phyloP scores from a whole-genome alignment of 179 eudicot genomes.

The Sideroxylon spinosum region DNA sequence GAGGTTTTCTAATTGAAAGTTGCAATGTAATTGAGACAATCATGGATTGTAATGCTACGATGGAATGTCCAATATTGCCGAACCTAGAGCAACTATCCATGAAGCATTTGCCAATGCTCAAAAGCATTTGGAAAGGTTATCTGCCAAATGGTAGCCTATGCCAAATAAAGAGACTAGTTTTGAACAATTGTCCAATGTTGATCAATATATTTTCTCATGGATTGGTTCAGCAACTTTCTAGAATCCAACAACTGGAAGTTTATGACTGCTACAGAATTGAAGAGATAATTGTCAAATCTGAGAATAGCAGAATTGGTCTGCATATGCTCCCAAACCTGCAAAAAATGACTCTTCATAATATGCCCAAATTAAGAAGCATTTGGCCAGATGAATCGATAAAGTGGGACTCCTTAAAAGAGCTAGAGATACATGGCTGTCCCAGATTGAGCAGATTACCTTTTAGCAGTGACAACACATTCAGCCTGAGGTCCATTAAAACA shows the following conservation, averaged over 20 bases:
- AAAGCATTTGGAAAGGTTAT: slow-evolving; percentile 14
- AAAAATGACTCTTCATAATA: not conserved
- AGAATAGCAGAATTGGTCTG: not conserved
- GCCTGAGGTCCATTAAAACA: not conserved
- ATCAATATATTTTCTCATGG: not conserved
- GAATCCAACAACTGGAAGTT: not conserved
- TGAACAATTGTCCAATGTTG: slow-evolving; percentile 10
- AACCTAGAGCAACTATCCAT: slow-evolving; percentile 6
- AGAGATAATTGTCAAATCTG: not conserved
- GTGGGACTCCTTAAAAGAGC: slow-evolving; percentile 5
- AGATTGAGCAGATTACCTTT: not conserved
- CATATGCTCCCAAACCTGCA: not conserved
- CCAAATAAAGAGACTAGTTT: not conserved
- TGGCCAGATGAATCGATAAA: not conserved
- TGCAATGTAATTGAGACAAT: not conserved
- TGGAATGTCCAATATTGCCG: not conserved
- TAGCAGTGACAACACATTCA: not conserved
- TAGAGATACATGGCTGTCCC: slow-evolving; percentile 7
- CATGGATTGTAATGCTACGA: not conserved
- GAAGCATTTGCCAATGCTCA: slow-evolving; percentile 10
- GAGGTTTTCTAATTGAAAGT: slow-evolving; percentile 2
- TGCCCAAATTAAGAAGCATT: slow-evolving; percentile 3
- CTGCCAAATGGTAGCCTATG: not conserved
- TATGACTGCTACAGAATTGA: slow-evolving; percentile 9
- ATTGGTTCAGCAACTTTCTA: not conserved